Percentiles rank a stretch among this genome's conserved stretches.
Conservation (phyloP, 768 basidiomycete species). For the Kwoniella botswanensis region DNA sequence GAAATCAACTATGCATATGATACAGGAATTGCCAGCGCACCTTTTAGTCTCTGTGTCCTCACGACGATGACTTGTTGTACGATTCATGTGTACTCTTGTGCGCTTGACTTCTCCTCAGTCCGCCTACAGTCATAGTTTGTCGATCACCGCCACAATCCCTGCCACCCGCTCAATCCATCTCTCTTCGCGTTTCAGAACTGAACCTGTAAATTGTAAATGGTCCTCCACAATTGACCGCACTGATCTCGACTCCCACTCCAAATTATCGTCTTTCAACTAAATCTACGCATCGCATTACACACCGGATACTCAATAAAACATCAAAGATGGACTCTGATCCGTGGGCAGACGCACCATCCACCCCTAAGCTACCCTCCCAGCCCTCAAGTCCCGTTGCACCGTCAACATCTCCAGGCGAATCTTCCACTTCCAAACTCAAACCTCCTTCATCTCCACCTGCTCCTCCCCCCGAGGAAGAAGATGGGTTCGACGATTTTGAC, state of each 20-base stretch:
- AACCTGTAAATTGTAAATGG: no score
- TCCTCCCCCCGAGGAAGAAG: constrained; percentile 29
- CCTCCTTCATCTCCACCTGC: background rate
- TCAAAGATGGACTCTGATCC: constrained; percentile 43
- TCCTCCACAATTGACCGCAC: no score
- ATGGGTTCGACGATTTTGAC: constrained; percentile 67
- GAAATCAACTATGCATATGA: no score
- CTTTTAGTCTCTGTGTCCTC: no score
- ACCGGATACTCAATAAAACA: background rate
- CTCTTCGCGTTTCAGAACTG: constrained; percentile 1
- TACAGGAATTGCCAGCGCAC: no score
- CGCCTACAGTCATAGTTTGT: no score
- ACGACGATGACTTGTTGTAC: no score
- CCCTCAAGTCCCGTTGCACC: constrained; percentile 2
- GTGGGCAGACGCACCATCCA: constrained; percentile 47
- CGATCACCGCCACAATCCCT: constrained; percentile 11
- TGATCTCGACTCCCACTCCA: no score
- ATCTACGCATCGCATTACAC: background rate
- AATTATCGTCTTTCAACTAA: no score
- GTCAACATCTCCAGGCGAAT: background rate
- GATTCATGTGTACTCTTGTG: no score
- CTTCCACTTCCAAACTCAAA: background rate
- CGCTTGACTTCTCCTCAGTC: no score
- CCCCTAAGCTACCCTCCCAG: constrained; percentile 19
- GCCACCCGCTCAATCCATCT: background rate